Evolutionary conservation across 2,329 filamentous ascomycete species (phyloP), one percentile per base, ranked within the genome.

Genomic region (Penicillium sp.): DNA sequence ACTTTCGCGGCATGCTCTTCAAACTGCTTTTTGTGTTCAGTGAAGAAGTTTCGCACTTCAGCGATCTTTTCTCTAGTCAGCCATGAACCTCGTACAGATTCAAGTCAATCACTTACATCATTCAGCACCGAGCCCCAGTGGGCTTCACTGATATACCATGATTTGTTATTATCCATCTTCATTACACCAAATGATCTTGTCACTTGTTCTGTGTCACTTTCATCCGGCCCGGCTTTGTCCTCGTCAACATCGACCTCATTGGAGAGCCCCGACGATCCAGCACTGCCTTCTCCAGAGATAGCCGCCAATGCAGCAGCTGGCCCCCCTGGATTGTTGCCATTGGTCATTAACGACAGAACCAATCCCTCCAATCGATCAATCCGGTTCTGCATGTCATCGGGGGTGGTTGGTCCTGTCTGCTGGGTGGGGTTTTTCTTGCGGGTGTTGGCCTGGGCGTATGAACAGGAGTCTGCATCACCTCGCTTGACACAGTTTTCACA

Each of bases 321-420:
- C 14, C 77, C 77, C 31, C 74, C 72, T 37, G 76, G 73, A 48
- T 76, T 72, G n/a, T 73, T 75, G 40, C 86, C 86, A 62, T 85
- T 89, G 58, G 90, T 90, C 90, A 96, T 95, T 59, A 96, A 67
- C 17, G 87, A 93, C 49, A 96, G 68, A 44, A 96, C 90, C 62
- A 96, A 71, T 53, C 85, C 84, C 74, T 96, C 90, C 50, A 96
- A 74, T 55, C 90, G 80, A 70, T 96, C 89, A 68, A 96, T 96
- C 62, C 92, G 84, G 60, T 93, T 94, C 70, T 96, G 90, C 90
- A 96, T 95, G 66, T 95, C 90, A 74, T 95, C 89, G 33, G 90
- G 87, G 52, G 76, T 73, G 39, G 75, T 73, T 67, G 77, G 67
- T 35, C 68, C 51, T 37, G 68, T 76, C 64, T 82, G 77, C 57